These are phyloP conservation scores for Nicotiana obtusifolia DNA, from an alignment of 257 asterid genomes.

Conservation along the genomic window DNA sequence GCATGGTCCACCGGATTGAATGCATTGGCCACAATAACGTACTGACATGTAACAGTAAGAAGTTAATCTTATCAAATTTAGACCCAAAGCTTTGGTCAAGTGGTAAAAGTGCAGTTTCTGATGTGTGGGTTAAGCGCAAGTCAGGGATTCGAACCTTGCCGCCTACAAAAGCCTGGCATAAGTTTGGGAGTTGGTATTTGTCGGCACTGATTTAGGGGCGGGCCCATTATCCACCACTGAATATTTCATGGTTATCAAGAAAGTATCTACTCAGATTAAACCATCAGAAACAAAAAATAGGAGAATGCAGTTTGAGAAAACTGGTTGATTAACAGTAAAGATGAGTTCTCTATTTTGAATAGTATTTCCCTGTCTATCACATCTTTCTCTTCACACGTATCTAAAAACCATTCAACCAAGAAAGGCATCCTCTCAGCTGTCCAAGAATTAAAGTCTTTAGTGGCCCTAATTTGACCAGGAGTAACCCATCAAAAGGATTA, in stretches of 20 bases:
- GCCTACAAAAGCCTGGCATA: not conserved
- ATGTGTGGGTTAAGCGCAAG: not conserved
- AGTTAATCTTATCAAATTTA: not conserved
- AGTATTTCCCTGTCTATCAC: not conserved
- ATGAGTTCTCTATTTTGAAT: not conserved
- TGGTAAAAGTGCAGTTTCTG: not conserved
- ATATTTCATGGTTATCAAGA: not conserved
- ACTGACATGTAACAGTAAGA: no score
- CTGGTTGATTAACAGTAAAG: not conserved
- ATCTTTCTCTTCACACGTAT: not conserved
- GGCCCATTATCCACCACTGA: not conserved
- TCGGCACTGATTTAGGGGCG: not conserved
- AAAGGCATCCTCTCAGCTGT: not conserved
- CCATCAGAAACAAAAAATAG: not conserved
- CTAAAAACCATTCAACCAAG: not conserved
- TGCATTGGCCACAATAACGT: not conserved
- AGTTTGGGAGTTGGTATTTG: not conserved
- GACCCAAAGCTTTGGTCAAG: not conserved
- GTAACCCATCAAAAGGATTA: not conserved
- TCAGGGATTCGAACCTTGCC: not conserved
- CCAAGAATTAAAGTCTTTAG: not conserved
- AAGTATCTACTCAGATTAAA: not conserved
- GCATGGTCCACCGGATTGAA: not conserved
- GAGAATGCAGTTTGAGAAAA: not conserved
- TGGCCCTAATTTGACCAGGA: not conserved